These are phyloP conservation scores for Zygnema cylindricum DNA, from an alignment of 139 green algal species.

Conservation along the genomic window DNA sequence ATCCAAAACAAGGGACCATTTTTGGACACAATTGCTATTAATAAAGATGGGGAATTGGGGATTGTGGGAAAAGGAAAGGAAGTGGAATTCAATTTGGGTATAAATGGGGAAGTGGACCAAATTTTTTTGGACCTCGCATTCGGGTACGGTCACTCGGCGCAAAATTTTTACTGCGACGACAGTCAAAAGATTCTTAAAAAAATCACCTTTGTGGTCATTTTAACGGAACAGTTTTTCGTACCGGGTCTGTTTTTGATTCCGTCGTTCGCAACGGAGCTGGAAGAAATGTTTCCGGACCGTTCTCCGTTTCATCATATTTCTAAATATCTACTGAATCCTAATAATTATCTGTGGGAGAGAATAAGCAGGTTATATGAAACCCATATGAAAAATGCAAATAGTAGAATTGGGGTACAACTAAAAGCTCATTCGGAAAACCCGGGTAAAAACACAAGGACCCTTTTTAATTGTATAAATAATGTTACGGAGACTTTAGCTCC, in stretches of 20 bases:
- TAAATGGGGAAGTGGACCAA: too few species aligned
- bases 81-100: too few species aligned
- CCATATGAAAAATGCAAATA: not conserved
- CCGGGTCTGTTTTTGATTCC: slow-evolving; percentile 17
- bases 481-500: not conserved
- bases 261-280: not conserved
- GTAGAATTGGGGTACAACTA: slow-evolving; percentile 15
- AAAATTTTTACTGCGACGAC: slow-evolving; percentile 10
- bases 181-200: slow-evolving; percentile 1
- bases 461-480: too few species aligned
- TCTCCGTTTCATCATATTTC: not conserved
- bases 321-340: not conserved
- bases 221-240: slow-evolving; percentile 9
- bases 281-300: not conserved
- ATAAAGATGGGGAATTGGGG: too few species aligned
- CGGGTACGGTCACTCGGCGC: not conserved
- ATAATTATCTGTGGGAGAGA: slow-evolving; percentile 9
- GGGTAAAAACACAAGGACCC: too few species aligned
- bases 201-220: slow-evolving; percentile 1
- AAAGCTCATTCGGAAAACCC: too few species aligned
- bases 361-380: not conserved
- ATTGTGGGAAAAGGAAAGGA: too few species aligned
- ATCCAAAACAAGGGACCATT: too few species aligned
- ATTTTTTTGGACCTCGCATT: not conserved
- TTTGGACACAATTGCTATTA: too few species aligned